These are phyloP conservation scores for Phytophthora fragariaefolia DNA, from an alignment of 352 stramenopile genomes.

Conservation along the genomic window DNA sequence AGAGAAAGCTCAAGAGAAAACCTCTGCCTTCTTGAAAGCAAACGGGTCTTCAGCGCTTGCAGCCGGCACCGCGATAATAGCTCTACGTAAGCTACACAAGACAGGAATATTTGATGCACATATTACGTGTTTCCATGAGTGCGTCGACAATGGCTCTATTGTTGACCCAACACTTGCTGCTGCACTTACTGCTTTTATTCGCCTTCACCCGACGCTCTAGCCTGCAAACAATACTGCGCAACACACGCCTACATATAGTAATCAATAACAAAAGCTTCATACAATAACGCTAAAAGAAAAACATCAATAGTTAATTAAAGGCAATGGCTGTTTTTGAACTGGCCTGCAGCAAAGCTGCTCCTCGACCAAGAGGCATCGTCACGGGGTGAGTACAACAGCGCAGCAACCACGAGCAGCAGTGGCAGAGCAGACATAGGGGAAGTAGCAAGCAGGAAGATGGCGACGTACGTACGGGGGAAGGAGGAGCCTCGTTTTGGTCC, in stretches of 20 bases:
- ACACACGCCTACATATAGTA: too few relatives aligned
- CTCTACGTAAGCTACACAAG: background rate
- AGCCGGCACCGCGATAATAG: background rate
- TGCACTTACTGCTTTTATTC: constrained; percentile 1
- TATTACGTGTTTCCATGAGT: background rate
- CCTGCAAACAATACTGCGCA: too few relatives aligned
- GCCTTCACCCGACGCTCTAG: background rate
- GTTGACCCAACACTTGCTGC: constrained; percentile 3
- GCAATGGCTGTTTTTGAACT: constrained; percentile 6
- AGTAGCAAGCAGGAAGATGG: too few relatives aligned
- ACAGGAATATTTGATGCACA: background rate
- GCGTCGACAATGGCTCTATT: background rate
- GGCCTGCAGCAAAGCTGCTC: constrained; percentile 5
- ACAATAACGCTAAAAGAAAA: background rate
- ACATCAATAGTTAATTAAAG: background rate
- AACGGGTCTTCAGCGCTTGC: too few relatives aligned
- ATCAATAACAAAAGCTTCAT: too few relatives aligned
- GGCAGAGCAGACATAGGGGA: too few relatives aligned
- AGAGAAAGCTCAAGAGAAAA: too few relatives aligned
- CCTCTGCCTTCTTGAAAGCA: too few relatives aligned
- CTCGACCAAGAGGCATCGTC: background rate
- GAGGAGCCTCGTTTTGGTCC: too few relatives aligned
- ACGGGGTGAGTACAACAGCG: background rate
- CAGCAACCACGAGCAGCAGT: background rate
- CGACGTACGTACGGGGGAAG: too few relatives aligned